Evolutionary conservation across 2,329 filamentous ascomycete genomes (phyloP).

Genomic region (Colletotrichum karsti): DNA sequence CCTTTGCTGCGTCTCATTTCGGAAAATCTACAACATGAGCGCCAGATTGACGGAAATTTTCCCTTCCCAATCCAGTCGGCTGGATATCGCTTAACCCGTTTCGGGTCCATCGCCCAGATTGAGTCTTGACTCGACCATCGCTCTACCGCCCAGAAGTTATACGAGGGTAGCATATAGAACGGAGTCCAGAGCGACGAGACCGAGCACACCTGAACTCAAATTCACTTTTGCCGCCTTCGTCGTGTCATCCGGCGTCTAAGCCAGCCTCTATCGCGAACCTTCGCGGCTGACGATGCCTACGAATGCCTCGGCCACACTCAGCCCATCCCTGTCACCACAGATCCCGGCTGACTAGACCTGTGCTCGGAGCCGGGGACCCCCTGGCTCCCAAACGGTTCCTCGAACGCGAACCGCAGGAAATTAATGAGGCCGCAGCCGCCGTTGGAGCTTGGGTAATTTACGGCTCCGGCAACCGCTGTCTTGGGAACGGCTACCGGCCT

Average conservation of each 20-base stretch:
- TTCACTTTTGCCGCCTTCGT: not conserved
- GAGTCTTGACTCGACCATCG: not conserved
- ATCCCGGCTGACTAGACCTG: not conserved
- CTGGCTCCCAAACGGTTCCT: conserved; percentile 4
- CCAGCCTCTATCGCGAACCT: not conserved
- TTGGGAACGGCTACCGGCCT: not conserved
- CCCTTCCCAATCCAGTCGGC: not conserved
- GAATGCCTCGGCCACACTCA: not conserved
- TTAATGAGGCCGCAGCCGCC: conserved; percentile 3
- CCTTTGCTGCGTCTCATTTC: not conserved
- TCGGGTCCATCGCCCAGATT: not conserved
- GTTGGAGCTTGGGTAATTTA: not conserved
- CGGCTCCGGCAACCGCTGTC: not conserved
- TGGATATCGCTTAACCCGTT: not conserved
- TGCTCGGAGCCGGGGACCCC: too few species aligned
- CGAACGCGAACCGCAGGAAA: conserved; percentile 11
- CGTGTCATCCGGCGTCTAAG: not conserved
- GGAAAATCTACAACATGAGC: not conserved
- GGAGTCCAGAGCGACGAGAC: not conserved
- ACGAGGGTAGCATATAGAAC: not conserved
- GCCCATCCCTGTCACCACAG: not conserved
- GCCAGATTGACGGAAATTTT: not conserved
- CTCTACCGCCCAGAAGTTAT: not conserved
- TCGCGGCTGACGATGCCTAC: not conserved
- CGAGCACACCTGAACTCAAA: not conserved